These are phyloP conservation scores for Penicillium sp. DNA, from an alignment of 2,329 filamentous ascomycete species.

Conservation along the genomic window DNA sequence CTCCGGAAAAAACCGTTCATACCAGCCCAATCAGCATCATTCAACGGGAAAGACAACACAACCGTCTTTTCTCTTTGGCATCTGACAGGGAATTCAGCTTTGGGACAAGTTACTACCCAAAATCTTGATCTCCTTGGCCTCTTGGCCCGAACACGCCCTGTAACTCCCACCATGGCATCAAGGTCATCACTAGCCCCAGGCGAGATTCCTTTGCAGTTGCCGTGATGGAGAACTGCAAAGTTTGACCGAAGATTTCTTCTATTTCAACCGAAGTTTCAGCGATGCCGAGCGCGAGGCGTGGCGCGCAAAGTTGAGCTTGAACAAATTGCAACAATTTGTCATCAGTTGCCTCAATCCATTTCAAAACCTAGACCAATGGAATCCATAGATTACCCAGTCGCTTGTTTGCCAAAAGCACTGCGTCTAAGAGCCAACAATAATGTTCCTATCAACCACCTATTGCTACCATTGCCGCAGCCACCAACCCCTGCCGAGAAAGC, in stretches of 20 bases:
- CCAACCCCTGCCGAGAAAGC: background rate
- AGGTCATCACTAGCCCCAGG: background rate
- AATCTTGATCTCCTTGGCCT: slow-evolving; percentile 25
- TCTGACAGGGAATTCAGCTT: background rate
- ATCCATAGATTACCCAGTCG: background rate
- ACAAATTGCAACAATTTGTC: slow-evolving; percentile 8
- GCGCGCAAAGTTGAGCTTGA: background rate
- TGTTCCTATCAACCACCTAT: too few species aligned
- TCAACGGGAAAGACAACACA: background rate
- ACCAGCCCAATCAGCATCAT: background rate
- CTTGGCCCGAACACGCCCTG: slow-evolving; percentile 14
- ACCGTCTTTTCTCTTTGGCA: background rate
- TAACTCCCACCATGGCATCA: background rate
- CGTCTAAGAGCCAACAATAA: background rate
- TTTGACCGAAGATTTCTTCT: background rate
- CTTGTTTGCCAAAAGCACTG: slow-evolving; percentile 1
- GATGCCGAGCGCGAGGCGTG: background rate
- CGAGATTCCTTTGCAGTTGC: background rate
- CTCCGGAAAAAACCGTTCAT: background rate
- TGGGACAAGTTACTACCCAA: background rate
- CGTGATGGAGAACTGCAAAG: background rate
- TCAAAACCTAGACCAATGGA: background rate
- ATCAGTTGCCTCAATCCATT: slow-evolving; percentile 5
- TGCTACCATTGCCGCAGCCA: background rate
- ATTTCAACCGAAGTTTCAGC: slow-evolving; percentile 1